phyloP scores from a whole-genome alignment of 352 stramenopile species.

The Peronosclerospora sorghi region DNA sequence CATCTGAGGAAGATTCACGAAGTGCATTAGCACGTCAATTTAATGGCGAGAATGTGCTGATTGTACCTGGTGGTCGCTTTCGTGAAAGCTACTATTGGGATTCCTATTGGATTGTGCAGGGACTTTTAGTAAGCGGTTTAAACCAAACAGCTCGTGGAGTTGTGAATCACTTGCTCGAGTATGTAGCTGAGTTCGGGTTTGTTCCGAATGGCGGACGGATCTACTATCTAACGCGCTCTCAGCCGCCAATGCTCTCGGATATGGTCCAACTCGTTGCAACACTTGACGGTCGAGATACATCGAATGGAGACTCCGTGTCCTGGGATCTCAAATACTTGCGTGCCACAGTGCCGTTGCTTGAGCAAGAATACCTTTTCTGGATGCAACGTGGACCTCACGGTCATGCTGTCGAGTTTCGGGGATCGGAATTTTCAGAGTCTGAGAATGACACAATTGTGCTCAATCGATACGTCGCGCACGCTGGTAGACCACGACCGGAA shows the following conservation, averaged over 20 bases:
- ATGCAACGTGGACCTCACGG: constrained; percentile 48
- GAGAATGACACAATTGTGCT: constrained; percentile 27
- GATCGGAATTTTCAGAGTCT: constrained; percentile 1
- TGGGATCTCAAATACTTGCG: constrained; percentile 41
- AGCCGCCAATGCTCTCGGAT: constrained; percentile 86
- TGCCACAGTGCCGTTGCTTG: constrained; percentile 39
- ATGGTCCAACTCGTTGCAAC: constrained; percentile 59
- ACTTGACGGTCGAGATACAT: not conserved
- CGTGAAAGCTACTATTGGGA: constrained; percentile 91
- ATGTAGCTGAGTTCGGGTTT: constrained; percentile 77
- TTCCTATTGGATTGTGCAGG: constrained; percentile 87
- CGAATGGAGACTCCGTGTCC: constrained; percentile 15
- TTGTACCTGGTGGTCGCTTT: constrained; percentile 85
- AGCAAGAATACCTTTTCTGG: constrained; percentile 77
- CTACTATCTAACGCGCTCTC: constrained; percentile 86
- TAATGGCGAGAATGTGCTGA: constrained; percentile 38
- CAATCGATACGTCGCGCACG: constrained; percentile 61
- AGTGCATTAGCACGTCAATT: constrained; percentile 8
- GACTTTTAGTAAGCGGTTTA: constrained; percentile 74
- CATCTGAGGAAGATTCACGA: constrained; percentile 1
- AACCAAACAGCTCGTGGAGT: constrained; percentile 56
- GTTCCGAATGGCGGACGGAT: constrained; percentile 84
- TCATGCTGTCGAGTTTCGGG: constrained; percentile 38
- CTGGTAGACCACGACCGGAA: constrained; percentile 62
- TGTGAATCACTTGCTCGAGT: constrained; percentile 81